These are phyloP conservation scores for Peniophora sp. DNA, from an alignment of 1,284 basidiomycete species.

Conservation along the genomic window DNA sequence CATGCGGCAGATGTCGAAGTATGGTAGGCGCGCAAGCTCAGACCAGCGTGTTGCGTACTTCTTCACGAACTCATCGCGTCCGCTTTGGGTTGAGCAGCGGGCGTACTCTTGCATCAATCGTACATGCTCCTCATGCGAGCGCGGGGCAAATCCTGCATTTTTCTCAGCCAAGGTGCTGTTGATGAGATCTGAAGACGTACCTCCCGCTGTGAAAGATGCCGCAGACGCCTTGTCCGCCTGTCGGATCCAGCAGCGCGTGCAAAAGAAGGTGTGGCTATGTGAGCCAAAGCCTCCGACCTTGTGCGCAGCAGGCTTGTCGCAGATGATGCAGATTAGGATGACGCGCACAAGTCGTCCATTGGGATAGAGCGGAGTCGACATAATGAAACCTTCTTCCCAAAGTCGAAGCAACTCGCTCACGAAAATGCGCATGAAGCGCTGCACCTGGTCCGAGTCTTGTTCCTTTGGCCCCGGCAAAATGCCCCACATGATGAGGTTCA, in stretches of 20 bases:
- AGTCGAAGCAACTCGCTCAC: constrained; percentile 24
- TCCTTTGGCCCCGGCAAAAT: constrained; percentile 30
- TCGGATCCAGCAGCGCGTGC: constrained; percentile 23
- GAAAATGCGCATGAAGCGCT: constrained; percentile 18
- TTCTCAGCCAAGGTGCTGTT: not conserved
- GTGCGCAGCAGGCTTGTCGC: constrained; percentile 29
- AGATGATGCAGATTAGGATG: constrained; percentile 22
- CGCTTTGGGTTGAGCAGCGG: not conserved
- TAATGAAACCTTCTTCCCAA: constrained; percentile 17
- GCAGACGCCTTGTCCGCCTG: constrained; percentile 12
- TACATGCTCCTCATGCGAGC: not conserved
- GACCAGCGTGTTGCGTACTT: constrained; percentile 15
- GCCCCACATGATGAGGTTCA: constrained; percentile 20
- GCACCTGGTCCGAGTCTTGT: constrained; percentile 21
- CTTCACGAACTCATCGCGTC: constrained; percentile 12
- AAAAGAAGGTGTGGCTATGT: constrained; percentile 23
- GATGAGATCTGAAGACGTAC: constrained; percentile 4
- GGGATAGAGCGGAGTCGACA: constrained; percentile 14
- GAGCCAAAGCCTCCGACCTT: constrained; percentile 27
- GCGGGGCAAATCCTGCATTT: not conserved
- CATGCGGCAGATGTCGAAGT: constrained; percentile 18
- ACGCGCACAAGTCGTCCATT: constrained; percentile 21
- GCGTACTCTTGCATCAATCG: not conserved
- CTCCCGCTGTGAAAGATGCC: constrained; percentile 8
- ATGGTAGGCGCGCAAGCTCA: constrained; percentile 18